Base-by-base conservation (phyloP, 1,284 basidiomycete genomes). In the Wallemia ichthyophaga region DNA sequence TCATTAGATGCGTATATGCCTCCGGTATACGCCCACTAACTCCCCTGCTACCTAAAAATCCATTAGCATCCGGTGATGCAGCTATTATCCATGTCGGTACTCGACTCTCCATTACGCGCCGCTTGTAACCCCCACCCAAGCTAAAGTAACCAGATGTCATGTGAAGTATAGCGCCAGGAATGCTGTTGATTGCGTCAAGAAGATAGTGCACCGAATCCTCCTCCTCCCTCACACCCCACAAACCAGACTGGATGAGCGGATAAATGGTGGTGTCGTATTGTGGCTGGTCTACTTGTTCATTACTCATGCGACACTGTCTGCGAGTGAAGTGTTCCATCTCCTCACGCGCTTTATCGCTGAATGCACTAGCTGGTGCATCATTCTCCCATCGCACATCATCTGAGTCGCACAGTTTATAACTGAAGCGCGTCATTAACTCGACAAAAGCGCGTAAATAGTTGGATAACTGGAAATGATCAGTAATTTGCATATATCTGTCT, bases 81-180 rank as follows among this genome's bases (percentile, higher is more conserved):
- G 83, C 83, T 1, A 96, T 78, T 60, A 98, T 78, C 37, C 15
- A 56, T 79, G 71, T 60, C 82, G 82, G 24, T 78, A 74, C n/a
- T 70, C 71, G 64, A 23, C 79, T 71, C 27, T 72, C 72, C 26
- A 92, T 71, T 25, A 91, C 74, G 25, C 80, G 73, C 26, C 77
- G 71, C 67, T 85, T 84, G 69, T 96, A 96, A n/a, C 76, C 76
- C 62, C 76, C 73, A 65, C 84, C 85, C 33, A 96, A 73, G 5
- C 83, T 85, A 66, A 99, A 98, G 70, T 99, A 99, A 17, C 94
- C 92, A 63, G 82, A 88, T 15, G 92, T 99, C 65, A 92, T 71
- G 67, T 91, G 73, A 24, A 75, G 68, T 58, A 60, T 61, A 9
- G 65, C 62, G 9, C 58, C 57, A 21, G 53, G 55, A 2, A 33